phyloP scores from a whole-genome alignment of 805 yeast genomes.

The Sugiyamaella smithiae region DNA sequence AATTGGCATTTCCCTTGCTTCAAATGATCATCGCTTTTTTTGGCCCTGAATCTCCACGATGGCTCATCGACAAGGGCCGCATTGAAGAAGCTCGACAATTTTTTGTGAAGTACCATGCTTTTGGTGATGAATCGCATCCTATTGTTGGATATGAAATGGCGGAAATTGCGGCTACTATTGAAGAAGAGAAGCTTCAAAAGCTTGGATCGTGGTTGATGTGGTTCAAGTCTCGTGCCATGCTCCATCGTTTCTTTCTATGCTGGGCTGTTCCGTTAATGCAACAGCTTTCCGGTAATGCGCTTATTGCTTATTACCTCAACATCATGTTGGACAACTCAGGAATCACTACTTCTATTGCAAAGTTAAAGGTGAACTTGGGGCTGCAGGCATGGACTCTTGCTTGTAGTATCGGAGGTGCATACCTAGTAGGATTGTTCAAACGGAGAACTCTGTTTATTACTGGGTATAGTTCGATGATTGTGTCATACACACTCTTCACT shows the following conservation, averaged over 20 bases:
- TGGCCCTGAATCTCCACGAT: constrained; percentile 85
- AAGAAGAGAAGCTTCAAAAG: constrained; percentile 18
- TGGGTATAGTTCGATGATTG: constrained; percentile 17
- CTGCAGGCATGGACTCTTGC: constrained; percentile 13
- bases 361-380: constrained; percentile 18
- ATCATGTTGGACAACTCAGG: constrained; percentile 53
- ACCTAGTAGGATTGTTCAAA: constrained; percentile 14
- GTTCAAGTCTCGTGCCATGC: constrained; percentile 15
- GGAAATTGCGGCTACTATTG: constrained; percentile 19
- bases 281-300: constrained; percentile 16
- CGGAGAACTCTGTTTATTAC: constrained; percentile 16
- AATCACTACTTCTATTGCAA: constrained; percentile 34
- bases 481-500: constrained; percentile 17
- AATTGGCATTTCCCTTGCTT: constrained; percentile 56
- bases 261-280: constrained; percentile 9
- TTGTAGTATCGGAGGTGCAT: constrained; percentile 13
- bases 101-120: constrained; percentile 20
- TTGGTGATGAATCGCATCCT: constrained; percentile 11
- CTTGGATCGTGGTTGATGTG: constrained; percentile 17
- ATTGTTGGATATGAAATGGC: constrained; percentile 15
- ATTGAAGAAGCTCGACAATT: constrained; percentile 41
- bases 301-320: constrained; percentile 41
- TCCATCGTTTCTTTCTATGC: constrained; percentile 14
- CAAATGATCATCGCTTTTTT: constrained; percentile 50
- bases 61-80: constrained; percentile 63